Conservation (phyloP, 2,329 filamentous ascomycete species). For the Dactylonectria estremocensis region DNA sequence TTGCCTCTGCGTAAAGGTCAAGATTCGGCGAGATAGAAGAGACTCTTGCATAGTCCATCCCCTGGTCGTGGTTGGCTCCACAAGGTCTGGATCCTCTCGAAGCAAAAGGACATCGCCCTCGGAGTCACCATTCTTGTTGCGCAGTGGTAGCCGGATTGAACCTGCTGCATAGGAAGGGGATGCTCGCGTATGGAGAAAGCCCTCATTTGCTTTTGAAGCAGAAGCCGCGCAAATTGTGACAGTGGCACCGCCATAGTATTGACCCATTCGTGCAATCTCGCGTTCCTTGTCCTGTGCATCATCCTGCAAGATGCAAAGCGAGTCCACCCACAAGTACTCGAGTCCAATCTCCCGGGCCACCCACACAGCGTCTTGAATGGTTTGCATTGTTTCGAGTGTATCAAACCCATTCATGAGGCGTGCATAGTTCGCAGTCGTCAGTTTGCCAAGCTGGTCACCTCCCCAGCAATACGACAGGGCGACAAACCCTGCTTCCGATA, state of each 20-base stretch:
- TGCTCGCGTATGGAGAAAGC: conserved; percentile 7
- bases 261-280: conserved; percentile 34
- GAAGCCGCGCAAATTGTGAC: conserved; percentile 19
- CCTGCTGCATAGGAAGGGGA: background rate
- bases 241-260: conserved; percentile 21
- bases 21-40: conserved; percentile 25
- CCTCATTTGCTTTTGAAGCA: background rate
- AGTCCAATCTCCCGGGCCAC: conserved; percentile 1
- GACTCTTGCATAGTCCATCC: conserved; percentile 32
- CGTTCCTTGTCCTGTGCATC: conserved; percentile 17
- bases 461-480: conserved; percentile 25
- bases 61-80: conserved; percentile 12
- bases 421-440: background rate
- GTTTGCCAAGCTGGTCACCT: background rate
- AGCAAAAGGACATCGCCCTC: conserved; percentile 11
- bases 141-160: conserved; percentile 7
- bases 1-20: conserved; percentile 16
- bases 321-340: conserved; percentile 41
- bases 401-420: conserved; percentile 1
- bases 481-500: background rate
- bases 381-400: background rate
- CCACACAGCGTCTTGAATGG: conserved; percentile 10
- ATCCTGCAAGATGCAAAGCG: conserved; percentile 39
- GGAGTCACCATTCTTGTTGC: background rate
- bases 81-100: background rate